Percentiles rank a stretch among this genome's conserved stretches.
Conservation (phyloP, 179 eudicot genomes). For the Spergularia azorica region DNA sequence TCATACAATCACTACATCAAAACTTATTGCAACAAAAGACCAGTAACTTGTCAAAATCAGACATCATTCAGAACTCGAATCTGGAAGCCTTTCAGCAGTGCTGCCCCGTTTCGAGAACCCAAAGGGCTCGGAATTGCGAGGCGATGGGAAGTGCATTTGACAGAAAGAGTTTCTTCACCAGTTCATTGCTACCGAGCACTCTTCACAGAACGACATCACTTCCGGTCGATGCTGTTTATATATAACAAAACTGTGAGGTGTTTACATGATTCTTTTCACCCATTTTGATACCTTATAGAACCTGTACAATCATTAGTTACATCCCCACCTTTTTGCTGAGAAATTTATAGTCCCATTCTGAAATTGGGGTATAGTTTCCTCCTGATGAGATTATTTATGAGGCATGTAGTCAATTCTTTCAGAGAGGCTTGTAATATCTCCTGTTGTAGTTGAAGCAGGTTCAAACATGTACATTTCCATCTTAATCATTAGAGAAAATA, state of each 20-base stretch:
- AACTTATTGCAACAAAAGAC: constrained; percentile 21
- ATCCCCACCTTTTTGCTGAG: constrained; percentile 9
- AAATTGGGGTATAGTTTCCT: constrained; percentile 1
- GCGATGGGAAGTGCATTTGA: constrained; percentile 34
- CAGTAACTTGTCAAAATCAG: constrained; percentile 20
- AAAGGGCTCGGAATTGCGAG: constrained; percentile 36
- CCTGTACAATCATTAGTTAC: constrained; percentile 20
- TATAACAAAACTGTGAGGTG: constrained; percentile 30
- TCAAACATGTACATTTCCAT: constrained; percentile 24
- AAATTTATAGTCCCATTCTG: constrained; percentile 9
- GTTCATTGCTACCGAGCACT: constrained; percentile 51
- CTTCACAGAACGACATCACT: constrained; percentile 79
- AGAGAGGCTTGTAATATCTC: constrained; percentile 25
- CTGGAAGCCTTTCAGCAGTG: constrained; percentile 24
- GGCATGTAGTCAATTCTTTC: constrained; percentile 24
- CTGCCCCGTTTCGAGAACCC: constrained; percentile 39
- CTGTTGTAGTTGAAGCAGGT: constrained; percentile 19
- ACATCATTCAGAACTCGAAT: constrained; percentile 14
- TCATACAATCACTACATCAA: constrained; percentile 17
- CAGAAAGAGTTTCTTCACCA: constrained; percentile 38
- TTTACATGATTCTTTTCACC: constrained; percentile 10
- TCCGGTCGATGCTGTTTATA: constrained; percentile 75
- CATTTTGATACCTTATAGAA: constrained; percentile 22
- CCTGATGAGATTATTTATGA: constrained; percentile 1
- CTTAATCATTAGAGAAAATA: neutral